Conservation (phyloP, 352 stramenopile species). For the Phytopythium vexans region DNA sequence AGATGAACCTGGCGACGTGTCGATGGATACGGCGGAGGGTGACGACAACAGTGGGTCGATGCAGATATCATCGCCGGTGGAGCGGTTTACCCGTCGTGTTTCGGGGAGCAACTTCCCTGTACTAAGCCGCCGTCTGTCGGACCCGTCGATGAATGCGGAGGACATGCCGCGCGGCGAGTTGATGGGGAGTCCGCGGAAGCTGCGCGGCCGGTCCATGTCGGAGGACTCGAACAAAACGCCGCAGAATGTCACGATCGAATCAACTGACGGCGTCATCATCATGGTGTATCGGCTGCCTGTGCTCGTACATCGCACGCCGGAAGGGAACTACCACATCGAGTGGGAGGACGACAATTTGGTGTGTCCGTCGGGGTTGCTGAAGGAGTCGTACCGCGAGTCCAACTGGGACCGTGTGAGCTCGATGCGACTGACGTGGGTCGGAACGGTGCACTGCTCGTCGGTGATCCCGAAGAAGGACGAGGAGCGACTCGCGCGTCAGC, state of each 20-base stretch:
- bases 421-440: constrained; percentile 85
- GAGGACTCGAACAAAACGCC: constrained; percentile 61
- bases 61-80: too few species aligned
- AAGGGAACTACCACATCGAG: constrained; percentile 79
- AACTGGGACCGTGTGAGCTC: constrained; percentile 71
- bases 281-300: constrained; percentile 96
- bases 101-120: background rate
- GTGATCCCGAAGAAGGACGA: constrained; percentile 81
- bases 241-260: constrained; percentile 88
- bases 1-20: constrained; percentile 12
- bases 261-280: constrained; percentile 95
- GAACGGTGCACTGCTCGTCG: constrained; percentile 75
- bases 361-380: constrained; percentile 76
- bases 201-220: constrained; percentile 42
- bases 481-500: constrained; percentile 63
- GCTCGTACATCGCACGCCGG: constrained; percentile 71
- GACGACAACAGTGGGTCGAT: background rate
- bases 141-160: constrained; percentile 2
- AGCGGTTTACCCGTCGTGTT: too few species aligned
- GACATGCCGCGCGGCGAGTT: constrained; percentile 5
- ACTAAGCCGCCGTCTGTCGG: background rate
- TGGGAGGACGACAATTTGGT: constrained; percentile 88
- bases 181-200: constrained; percentile 36
- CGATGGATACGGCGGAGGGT: constrained; percentile 2
- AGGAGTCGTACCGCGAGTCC: constrained; percentile 54